Evolutionary conservation across 2,329 filamentous ascomycete species (phyloP).

Genomic region (Alternaria solani): DNA sequence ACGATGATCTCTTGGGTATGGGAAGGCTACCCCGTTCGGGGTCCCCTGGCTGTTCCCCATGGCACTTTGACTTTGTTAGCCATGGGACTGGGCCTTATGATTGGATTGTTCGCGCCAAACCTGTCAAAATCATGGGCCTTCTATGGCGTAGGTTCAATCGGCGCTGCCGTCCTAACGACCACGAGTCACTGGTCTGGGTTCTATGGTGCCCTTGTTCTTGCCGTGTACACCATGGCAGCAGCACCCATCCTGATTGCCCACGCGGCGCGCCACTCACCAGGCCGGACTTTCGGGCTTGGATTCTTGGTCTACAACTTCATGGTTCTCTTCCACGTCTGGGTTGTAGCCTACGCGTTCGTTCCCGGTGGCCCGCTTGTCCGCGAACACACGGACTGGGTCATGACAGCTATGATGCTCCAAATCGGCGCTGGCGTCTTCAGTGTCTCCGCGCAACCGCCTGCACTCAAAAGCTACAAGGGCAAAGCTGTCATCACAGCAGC

Average conservation of each 20-base stretch:
- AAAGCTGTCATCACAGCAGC: constrained; percentile 59
- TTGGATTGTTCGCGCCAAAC: constrained; percentile 76
- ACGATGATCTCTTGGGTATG: constrained; percentile 99
- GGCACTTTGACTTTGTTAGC: constrained; percentile 84
- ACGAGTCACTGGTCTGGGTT: constrained; percentile 88
- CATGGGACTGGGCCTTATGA: constrained; percentile 82
- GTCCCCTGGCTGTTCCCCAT: constrained; percentile 87
- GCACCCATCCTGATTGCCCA: constrained; percentile 77
- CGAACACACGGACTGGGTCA: constrained; percentile 95
- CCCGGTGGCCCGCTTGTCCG: constrained; percentile 91
- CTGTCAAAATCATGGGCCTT: constrained; percentile 79
- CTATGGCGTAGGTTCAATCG: constrained; percentile 79
- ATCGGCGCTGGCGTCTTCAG: constrained; percentile 88
- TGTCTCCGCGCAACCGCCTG: constrained; percentile 60
- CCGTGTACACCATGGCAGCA: constrained; percentile 83
- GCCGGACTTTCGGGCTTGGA: constrained; percentile 82
- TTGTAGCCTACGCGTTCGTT: constrained; percentile 97
- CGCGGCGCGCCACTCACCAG: constrained; percentile 79
- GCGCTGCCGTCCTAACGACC: constrained; percentile 78
- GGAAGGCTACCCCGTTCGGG: constrained; percentile 92
- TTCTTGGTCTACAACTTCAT: constrained; percentile 93
- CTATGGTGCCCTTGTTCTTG: constrained; percentile 78
- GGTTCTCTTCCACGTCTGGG: constrained; percentile 98
- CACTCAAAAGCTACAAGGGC: constrained; percentile 50
- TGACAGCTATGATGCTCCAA: constrained; percentile 82